phyloP scores from a whole-genome alignment of 805 yeast species.

The Saccharomycopsis sp. region DNA sequence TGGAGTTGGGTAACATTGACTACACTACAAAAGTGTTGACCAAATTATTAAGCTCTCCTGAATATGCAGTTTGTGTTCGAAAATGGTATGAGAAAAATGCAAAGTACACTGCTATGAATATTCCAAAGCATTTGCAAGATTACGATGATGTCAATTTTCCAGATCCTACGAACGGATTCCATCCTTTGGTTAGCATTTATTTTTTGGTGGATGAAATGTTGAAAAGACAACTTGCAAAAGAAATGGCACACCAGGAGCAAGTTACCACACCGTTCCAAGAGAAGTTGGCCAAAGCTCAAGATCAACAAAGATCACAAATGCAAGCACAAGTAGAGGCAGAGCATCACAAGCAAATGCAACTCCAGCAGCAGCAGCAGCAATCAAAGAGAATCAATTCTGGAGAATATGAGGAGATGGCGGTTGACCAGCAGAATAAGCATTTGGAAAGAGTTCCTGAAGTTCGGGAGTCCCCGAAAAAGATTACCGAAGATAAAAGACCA shows the following conservation, averaged over 20 bases:
- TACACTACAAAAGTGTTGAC: constrained; percentile 50
- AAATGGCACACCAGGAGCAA: constrained; percentile 24
- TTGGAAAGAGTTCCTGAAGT: constrained; percentile 18
- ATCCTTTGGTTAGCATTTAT: constrained; percentile 83
- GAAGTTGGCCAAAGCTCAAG: background rate
- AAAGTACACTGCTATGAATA: constrained; percentile 3
- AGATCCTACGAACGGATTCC: constrained; percentile 81
- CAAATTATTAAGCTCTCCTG: constrained; percentile 49
- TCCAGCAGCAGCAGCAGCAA: constrained; percentile 22
- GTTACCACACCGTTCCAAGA: constrained; percentile 13
- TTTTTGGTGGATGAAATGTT: constrained; percentile 78
- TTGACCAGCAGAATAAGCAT: constrained; percentile 6
- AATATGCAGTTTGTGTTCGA: constrained; percentile 52
- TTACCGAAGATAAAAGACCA: no score
- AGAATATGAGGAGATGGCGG: background rate
- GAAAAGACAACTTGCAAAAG: constrained; percentile 57
- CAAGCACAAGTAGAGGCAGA: constrained; percentile 25
- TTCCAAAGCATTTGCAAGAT: constrained; percentile 14
- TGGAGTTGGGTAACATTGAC: constrained; percentile 66
- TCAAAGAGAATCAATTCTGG: background rate
- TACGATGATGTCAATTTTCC: constrained; percentile 28
- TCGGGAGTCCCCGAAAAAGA: constrained; percentile 7
- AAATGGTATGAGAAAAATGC: constrained; percentile 49
- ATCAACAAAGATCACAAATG: constrained; percentile 9
- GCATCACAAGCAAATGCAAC: no score